Percentiles rank a stretch among this genome's conserved stretches.
Evolutionary conservation across 495 filamentous ascomycete species (phyloP).

Genomic region (Hypomontagnella submonticulosa): DNA sequence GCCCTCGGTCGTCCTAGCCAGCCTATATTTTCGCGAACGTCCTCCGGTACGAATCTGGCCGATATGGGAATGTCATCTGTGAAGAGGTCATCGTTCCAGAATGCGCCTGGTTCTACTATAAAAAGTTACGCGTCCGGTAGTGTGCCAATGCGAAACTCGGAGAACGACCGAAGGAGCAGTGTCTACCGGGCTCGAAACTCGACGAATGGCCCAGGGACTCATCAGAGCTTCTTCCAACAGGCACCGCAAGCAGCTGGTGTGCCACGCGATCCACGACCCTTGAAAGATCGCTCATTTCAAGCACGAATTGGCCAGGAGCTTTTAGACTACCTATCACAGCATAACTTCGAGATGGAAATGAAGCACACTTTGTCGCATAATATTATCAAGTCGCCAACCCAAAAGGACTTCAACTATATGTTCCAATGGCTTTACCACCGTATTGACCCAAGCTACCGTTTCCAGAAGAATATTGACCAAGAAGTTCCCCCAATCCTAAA

Average conservation of each 20-base stretch:
- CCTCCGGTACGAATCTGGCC: conserved; percentile 77
- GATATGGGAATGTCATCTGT: conserved; percentile 85
- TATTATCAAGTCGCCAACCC: conserved; percentile 89
- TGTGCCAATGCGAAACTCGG: conserved; percentile 55
- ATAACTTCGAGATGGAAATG: conserved; percentile 98
- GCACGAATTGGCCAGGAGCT: conserved; percentile 86
- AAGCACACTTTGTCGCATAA: conserved; percentile 89
- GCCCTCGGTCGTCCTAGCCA: conserved; percentile 82
- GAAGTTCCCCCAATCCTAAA: conserved; percentile 93
- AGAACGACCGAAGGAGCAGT: conserved; percentile 82
- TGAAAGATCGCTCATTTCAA: conserved; percentile 83
- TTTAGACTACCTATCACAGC: conserved; percentile 86
- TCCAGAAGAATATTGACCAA: conserved; percentile 90
- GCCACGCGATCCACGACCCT: conserved; percentile 87
- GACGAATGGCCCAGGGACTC: conserved; percentile 63
- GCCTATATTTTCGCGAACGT: conserved; percentile 84
- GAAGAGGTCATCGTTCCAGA: conserved; percentile 83
- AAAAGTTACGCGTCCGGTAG: conserved; percentile 60
- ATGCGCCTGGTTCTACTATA: conserved; percentile 71
- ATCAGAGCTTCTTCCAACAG: conserved; percentile 93
- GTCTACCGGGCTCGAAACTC: conserved; percentile 76
- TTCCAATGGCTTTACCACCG: conserved; percentile 98
- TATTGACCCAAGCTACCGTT: conserved; percentile 91
- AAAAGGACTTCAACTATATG: conserved; percentile 96
- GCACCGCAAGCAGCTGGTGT: conserved; percentile 80